phyloP scores from a whole-genome alignment of 345 rosid species.

The Eucalyptus polyanthemos region DNA sequence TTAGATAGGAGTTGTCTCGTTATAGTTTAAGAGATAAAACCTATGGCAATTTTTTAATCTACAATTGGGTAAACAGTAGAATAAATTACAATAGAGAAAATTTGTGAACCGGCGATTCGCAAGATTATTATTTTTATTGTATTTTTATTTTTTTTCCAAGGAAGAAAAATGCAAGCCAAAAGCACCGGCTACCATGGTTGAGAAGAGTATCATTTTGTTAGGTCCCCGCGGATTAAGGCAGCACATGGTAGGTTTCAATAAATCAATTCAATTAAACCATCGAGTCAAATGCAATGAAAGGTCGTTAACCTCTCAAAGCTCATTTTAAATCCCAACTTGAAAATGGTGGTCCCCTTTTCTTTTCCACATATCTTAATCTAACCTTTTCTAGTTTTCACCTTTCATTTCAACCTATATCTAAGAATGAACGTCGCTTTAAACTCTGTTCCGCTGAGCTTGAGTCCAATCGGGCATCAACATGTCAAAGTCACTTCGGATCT shows the following conservation, averaged over 20 bases:
- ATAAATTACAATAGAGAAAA: background rate
- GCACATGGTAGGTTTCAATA: background rate
- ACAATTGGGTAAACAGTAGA: background rate
- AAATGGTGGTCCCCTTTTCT: background rate
- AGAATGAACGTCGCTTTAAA: background rate
- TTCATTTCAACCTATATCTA: background rate
- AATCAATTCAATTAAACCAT: background rate
- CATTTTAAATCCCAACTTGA: background rate
- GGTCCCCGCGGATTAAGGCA: background rate
- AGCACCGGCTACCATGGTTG: background rate
- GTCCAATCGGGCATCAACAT: background rate
- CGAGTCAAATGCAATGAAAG: background rate
- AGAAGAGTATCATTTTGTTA: background rate
- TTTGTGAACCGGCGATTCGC: background rate
- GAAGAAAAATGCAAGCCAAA: background rate
- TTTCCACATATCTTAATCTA: background rate
- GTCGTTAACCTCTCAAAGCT: background rate
- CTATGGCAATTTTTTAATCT: background rate
- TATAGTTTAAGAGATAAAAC: background rate
- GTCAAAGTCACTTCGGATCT: background rate
- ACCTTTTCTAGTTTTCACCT: background rate
- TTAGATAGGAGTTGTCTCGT: background rate
- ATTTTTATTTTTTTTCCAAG: background rate
- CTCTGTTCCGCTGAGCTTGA: background rate
- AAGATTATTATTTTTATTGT: background rate